Base-by-base conservation (phyloP, 2,329 filamentous ascomycete species). In the Talaromyces sp. region DNA sequence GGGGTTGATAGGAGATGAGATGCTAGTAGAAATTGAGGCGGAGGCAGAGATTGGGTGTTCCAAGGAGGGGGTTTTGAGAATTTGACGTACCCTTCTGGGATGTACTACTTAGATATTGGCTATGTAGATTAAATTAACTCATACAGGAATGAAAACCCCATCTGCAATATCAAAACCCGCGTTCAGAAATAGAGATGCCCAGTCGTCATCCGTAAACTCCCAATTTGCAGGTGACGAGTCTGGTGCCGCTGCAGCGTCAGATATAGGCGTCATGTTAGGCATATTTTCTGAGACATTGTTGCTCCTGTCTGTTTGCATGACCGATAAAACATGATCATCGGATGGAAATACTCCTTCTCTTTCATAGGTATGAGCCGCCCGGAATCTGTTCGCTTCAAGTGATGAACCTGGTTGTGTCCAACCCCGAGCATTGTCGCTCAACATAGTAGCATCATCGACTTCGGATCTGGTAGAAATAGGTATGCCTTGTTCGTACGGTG, bases 11-110 rank as follows among this genome's bases (percentile, higher is more conserved):
- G 57, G 57, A 2, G 57, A 60, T 31, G 57, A 60, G 13, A 47
- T 60, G 57, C 25, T 47, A 10, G 57, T 60, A 15, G 57, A 60
- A 7, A 60, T 60, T 35, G 57, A 60, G 8, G 57, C 57, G 7
- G 57, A 60, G n/a, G 57, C 57, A 13, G 57, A 60, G 15, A 25
- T 60, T 7, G 25, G 27, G 2, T 33, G 22, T 15, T 41, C 15
- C 10, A 45, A 47, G 25, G 25, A 22, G 8, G 57, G 57, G 31
- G 41, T 60, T 25, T 19, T 59, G 39, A 22, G 25, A 13, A 59
- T 45, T 47, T 45, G 39, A 47, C 15, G 8, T 49, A 6, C 3
- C 19, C 10, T 25, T 25, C 19, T 25, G 45, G 3, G 22, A 49
- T 49, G 25, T 13, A 49, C 10, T 25, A 7, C 15, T 22, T 25